Percentiles rank a stretch among this genome's conserved stretches.
Conservation (phyloP, 2,329 filamentous ascomycete species). For the Aspergillus pseudoterreus region DNA sequence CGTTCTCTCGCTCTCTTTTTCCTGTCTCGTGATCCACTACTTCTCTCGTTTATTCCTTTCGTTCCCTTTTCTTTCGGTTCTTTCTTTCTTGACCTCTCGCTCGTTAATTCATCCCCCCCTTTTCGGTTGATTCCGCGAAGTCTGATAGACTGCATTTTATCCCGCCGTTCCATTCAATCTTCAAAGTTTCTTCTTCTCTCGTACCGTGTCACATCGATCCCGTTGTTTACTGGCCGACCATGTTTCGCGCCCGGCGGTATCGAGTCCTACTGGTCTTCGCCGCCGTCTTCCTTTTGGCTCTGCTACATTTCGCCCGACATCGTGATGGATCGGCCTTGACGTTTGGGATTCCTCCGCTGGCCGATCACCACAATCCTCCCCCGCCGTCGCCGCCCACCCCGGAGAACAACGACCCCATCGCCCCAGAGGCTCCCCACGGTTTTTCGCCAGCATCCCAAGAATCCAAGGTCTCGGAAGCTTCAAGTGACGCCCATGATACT, state of each 20-base stretch:
- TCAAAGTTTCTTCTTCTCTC: not conserved
- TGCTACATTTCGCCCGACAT: slow-evolving; percentile 51
- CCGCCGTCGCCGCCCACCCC: slow-evolving; percentile 4
- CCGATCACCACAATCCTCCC: slow-evolving; percentile 13
- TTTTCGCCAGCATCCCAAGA: not conserved
- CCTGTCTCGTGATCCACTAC: slow-evolving; percentile 1
- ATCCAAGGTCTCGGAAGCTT: not conserved
- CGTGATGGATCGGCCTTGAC: slow-evolving; percentile 27
- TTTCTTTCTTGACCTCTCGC: not conserved
- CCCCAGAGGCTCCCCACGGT: not conserved
- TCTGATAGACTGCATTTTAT: not conserved
- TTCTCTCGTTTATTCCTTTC: slow-evolving; percentile 4
- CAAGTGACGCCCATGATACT: not conserved
- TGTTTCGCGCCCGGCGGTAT: slow-evolving; percentile 49
- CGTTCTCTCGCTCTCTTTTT: not conserved
- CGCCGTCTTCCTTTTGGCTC: slow-evolving; percentile 38
- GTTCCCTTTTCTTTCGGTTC: not conserved
- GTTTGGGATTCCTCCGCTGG: slow-evolving; percentile 11
- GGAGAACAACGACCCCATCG: not conserved
- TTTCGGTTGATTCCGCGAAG: slow-evolving; percentile 2
- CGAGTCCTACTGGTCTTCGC: slow-evolving; percentile 45
- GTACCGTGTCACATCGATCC: not conserved
- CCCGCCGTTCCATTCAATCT: not conserved
- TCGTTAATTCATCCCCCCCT: not conserved
- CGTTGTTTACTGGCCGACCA: slow-evolving; percentile 17